A percentile compares a stretch with the other conserved stretches of the same genome.
Conservation (phyloP, 228 moss, liverwort and hornwort genomes). For the Sphagnum magellanicum region DNA sequence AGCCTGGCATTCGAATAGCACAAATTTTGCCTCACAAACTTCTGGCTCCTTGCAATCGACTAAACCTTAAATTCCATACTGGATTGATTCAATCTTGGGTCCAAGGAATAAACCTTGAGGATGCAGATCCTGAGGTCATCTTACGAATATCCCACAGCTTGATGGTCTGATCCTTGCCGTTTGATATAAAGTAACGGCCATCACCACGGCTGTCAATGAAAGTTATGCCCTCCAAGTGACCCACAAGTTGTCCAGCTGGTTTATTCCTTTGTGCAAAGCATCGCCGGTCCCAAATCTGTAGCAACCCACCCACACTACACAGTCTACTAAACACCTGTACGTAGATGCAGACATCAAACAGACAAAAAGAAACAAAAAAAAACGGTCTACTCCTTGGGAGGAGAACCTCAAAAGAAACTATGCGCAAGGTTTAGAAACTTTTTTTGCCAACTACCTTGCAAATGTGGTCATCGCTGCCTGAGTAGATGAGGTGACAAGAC, state of each 20-base stretch:
- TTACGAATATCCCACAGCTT: constrained; percentile 97
- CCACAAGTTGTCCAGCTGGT: constrained; percentile 65
- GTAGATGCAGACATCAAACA: no score
- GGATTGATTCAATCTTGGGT: no score
- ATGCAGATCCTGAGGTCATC: constrained; percentile 51
- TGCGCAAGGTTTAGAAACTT: no score
- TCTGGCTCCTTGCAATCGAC: no score
- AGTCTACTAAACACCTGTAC: no score
- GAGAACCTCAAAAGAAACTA: no score
- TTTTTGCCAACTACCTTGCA: constrained; percentile 53
- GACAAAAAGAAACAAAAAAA: no score
- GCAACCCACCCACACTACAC: not conserved
- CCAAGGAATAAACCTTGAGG: constrained; percentile 25
- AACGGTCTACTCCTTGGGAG: no score
- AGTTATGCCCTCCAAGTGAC: constrained; percentile 95
- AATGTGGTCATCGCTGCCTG: constrained; percentile 82
- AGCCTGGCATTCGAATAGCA: no score
- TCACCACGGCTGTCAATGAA: constrained; percentile 83
- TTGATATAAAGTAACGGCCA: constrained; percentile 88
- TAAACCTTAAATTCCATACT: no score
- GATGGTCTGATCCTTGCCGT: constrained; percentile 91
- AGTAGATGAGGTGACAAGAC: constrained; percentile 69
- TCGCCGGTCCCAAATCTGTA: constrained; percentile 84
- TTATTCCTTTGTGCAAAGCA: constrained; percentile 34
- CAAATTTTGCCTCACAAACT: no score